Evolutionary conservation across 2,329 filamentous ascomycete species (phyloP), one percentile per base, ranked within the genome.

Genomic region (Pseudogymnoascus sp.): DNA sequence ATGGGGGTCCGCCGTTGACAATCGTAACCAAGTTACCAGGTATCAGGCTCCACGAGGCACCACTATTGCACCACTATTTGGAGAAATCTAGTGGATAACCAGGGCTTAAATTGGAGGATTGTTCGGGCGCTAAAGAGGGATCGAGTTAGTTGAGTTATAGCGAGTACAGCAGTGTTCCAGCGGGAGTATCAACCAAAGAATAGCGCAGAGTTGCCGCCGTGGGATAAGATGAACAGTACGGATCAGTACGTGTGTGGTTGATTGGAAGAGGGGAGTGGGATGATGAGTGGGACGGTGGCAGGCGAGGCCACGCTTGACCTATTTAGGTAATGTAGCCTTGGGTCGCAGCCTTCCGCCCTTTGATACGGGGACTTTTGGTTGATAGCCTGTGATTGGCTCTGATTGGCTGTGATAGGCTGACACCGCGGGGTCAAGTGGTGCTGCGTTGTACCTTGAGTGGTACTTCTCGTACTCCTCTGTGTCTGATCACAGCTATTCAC

Each of bases 251-350:
- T 57, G 51, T 57, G 51, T 34, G 29, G 51, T 57, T 57, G 51
- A 57, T 57, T 57, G 51, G 51, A 57, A 57, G 51, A 57, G 51
- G 29, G 42, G 51, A 34, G 45, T 54, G 45, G 45, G 45, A 54
- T 54, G 45, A 14, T 54, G 51, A 57, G 51, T 57, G 51, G 51
- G 51, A 57, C 34, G 51, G 29, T 57, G 51, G 29, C 5, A 57
- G 29, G 51, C 51, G 51, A 57, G 51, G 51, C 51, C 51, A 57
- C 51, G 51, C 51, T 57, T 57, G 51, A 34, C 51, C 51, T 57
- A 0, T 34, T 57, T 57, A 57, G 51, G 51, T 1, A 34, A 57
- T 21, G 34, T 57, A 34, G 29, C 51, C 29, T 57, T 57, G 51
- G 51, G 51, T 18, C n/a, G 29, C 16, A 57, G 51, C 51, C 51